These are phyloP conservation scores for Neoboletus magnificus DNA, from an alignment of 768 basidiomycete genomes.

Conservation along the genomic window DNA sequence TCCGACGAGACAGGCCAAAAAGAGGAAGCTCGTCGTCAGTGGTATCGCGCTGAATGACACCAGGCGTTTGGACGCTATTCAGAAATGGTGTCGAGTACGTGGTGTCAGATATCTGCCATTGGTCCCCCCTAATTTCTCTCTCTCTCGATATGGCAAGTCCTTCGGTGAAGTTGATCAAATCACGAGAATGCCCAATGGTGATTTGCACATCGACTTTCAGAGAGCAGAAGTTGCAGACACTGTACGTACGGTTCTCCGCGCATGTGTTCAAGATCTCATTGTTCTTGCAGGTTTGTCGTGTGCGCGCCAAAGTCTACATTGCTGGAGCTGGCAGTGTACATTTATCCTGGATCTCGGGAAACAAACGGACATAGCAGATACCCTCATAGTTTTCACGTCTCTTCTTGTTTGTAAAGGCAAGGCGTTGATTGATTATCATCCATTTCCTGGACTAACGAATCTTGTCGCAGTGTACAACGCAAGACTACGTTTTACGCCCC, in stretches of 20 bases:
- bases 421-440: neutral
- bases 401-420: conserved; percentile 26
- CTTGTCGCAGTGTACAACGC: conserved; percentile 26
- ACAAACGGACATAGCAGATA: conserved; percentile 33
- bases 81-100: conserved; percentile 74
- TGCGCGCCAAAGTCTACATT: conserved; percentile 73
- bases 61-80: conserved; percentile 62
- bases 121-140: conserved; percentile 5
- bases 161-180: conserved; percentile 78
- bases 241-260: conserved; percentile 38
- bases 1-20: conserved; percentile 44
- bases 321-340: conserved; percentile 74
- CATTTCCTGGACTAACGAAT: conserved; percentile 1
- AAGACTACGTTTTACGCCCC: conserved; percentile 24
- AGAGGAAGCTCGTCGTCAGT: conserved; percentile 66
- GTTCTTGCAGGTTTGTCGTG: conserved; percentile 61
- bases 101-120: neutral
- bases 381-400: neutral
- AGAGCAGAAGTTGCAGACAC: conserved; percentile 78
- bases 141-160: conserved; percentile 40
- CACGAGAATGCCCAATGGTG: conserved; percentile 69
- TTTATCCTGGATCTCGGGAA: conserved; percentile 69
- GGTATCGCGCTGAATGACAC: conserved; percentile 62
- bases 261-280: conserved; percentile 2
- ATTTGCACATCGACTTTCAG: conserved; percentile 73